These are phyloP conservation scores for Centaurea solstitialis DNA, from an alignment of 129 eudicot genomes.

Conservation along the genomic window DNA sequence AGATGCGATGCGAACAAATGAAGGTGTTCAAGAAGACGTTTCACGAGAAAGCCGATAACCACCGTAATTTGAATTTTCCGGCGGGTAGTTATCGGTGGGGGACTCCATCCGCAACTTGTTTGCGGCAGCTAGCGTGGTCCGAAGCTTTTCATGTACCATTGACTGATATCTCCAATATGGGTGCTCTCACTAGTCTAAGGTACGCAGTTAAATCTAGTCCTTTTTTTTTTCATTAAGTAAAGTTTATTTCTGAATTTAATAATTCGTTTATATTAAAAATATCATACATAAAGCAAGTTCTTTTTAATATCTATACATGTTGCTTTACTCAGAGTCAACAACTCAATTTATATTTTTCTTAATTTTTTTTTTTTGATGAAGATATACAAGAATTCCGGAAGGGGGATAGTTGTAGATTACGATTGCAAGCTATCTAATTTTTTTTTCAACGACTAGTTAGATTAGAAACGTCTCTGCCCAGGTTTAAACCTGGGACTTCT, in stretches of 20 bases:
- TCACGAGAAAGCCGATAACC: constrained; percentile 38
- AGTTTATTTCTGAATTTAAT: background rate
- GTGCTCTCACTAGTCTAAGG: constrained; percentile 50
- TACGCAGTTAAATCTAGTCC: constrained; percentile 14
- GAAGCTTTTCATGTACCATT: constrained; percentile 86
- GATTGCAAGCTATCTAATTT: too few species aligned
- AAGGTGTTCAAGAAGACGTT: constrained; percentile 60
- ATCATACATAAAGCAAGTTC: background rate
- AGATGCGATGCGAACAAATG: constrained; percentile 65
- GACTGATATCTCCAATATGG: constrained; percentile 42
- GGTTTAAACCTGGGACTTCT: too few species aligned
- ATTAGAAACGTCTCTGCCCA: too few species aligned
- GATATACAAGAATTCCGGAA: too few species aligned
- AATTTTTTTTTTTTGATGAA: too few species aligned
- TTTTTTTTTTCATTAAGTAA: too few species aligned
- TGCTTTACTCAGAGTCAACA: too few species aligned
- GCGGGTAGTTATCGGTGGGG: constrained; percentile 84
- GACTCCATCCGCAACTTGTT: constrained; percentile 63
- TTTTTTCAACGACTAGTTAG: too few species aligned
- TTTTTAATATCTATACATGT: too few species aligned
- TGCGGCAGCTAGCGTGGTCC: constrained; percentile 73
- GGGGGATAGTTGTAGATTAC: too few species aligned
- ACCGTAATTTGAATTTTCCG: constrained; percentile 41
- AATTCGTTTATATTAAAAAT: background rate
- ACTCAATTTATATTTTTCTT: too few species aligned